These are phyloP conservation scores for Phytophthora fragariae DNA, from an alignment of 352 stramenopile genomes.

Conservation along the genomic window DNA sequence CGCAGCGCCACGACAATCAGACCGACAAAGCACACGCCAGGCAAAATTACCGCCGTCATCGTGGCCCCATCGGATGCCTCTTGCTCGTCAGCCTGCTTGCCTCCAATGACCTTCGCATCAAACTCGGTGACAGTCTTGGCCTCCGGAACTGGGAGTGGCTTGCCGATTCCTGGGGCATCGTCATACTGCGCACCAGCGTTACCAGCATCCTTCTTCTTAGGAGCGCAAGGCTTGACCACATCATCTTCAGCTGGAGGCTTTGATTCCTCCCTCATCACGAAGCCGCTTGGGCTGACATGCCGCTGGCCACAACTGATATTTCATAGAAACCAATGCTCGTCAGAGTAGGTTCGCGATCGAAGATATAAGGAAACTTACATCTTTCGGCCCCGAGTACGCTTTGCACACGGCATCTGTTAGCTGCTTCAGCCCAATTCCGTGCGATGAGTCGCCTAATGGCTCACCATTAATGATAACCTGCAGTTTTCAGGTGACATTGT, in stretches of 20 bases:
- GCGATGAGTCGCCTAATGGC: constrained; percentile 60
- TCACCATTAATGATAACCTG: constrained; percentile 71
- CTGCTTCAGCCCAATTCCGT: constrained; percentile 75
- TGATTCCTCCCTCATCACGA: constrained; percentile 50
- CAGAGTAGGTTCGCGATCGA: background rate
- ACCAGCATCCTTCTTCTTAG: constrained; percentile 62
- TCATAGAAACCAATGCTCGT: constrained; percentile 2
- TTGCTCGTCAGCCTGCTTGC: constrained; percentile 37
- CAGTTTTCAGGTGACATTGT: background rate
- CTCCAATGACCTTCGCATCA: constrained; percentile 49
- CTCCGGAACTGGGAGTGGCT: constrained; percentile 43
- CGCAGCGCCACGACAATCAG: constrained; percentile 60
- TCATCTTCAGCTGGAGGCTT: constrained; percentile 46
- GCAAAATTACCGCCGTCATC: constrained; percentile 55
- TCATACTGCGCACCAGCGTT: constrained; percentile 48
- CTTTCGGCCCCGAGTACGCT: constrained; percentile 62
- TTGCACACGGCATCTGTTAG: constrained; percentile 74
- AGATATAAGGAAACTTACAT: constrained; percentile 33
- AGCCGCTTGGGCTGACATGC: constrained; percentile 74
- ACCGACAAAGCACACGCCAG: constrained; percentile 58
- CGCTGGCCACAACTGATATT: constrained; percentile 45
- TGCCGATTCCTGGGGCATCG: constrained; percentile 71
- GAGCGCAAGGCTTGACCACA: constrained; percentile 72
- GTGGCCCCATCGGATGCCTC: constrained; percentile 15
- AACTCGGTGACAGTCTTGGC: constrained; percentile 47